Evolutionary conservation across 495 filamentous ascomycete genomes (phyloP), one percentile per base, ranked within the genome.

Genomic region (Hamigera avellanea): DNA sequence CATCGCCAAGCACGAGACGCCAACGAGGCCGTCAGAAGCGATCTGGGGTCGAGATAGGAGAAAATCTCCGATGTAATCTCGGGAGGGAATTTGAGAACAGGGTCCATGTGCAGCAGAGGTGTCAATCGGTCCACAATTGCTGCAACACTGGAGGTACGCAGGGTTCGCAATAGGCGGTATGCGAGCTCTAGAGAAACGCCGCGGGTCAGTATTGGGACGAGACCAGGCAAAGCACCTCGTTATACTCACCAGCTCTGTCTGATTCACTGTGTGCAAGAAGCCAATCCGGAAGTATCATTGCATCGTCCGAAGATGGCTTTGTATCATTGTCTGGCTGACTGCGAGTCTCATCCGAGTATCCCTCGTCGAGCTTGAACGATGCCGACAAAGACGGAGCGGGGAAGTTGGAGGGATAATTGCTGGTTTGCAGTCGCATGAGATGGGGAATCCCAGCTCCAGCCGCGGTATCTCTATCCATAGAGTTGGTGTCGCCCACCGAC

Each of bases 51-150:
- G 19, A 98, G 75, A 50, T 84, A 93, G 19, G 80, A 81, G 27
- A 96, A 80, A 12, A 95, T 80, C 47, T 91, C 78, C 36, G 86
- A 78, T 33, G 82, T 88, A 39, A 96, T 75, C 53, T 98, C 91
- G 1, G 83, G 75, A 0, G 91, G 91, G 7, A 98, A 74, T 48
- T 83, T 76, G 39, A 75, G 59, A 19, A 94, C 73, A 31, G 93
- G 93, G 59, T 98, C 86, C 60, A 95, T 85, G 56, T 95, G 86
- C 16, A 93, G 78, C 5, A 84, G 73, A 6, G 80, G 83, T 32
- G 79, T 76, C 13, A 93, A 63, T 28, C 72, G 68, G 28, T 83
- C 78, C 16, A 91, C 84, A 14, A 95, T 75, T n/a, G 75, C 69
- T 12, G 80, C 76, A 34, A 93, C 76, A 9, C 76, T 72, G 21